Conservation (phyloP, 1,284 basidiomycete species). For the Cerioporus squamosus region DNA sequence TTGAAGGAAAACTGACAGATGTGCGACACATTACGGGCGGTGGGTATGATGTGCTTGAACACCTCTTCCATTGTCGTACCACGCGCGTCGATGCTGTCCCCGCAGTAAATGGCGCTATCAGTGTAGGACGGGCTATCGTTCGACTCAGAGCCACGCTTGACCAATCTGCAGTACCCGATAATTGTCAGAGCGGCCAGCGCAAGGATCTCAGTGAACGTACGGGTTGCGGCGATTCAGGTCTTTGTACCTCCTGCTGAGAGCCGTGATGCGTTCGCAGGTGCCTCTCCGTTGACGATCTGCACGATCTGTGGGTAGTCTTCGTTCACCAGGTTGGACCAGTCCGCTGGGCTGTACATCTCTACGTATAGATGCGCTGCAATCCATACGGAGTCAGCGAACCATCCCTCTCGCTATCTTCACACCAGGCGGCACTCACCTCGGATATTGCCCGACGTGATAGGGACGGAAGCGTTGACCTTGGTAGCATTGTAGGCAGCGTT, state of each 20-base stretch:
- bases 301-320: neutral
- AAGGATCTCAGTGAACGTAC: neutral
- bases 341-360: neutral
- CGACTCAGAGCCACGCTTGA: neutral
- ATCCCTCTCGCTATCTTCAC: neutral
- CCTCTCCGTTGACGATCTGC: neutral
- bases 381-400: neutral
- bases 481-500: neutral
- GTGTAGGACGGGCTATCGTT: constrained; percentile 11
- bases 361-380: neutral
- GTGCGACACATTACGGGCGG: constrained; percentile 17
- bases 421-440: neutral
- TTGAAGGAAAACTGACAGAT: constrained; percentile 17
- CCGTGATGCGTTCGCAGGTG: neutral
- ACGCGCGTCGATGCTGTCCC: constrained; percentile 19
- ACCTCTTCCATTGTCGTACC: constrained; percentile 17
- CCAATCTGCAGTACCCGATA: neutral
- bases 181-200: neutral
- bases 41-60: constrained; percentile 22
- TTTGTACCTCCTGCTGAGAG: neutral
- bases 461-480: neutral
- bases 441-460: neutral
- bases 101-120: constrained; percentile 19
- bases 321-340: neutral
- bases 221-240: neutral